Evolutionary conservation across 306 rosid genomes (phyloP), one percentile per base, ranked within the genome.

Genomic region (peach (Prunus persica)): DNA sequence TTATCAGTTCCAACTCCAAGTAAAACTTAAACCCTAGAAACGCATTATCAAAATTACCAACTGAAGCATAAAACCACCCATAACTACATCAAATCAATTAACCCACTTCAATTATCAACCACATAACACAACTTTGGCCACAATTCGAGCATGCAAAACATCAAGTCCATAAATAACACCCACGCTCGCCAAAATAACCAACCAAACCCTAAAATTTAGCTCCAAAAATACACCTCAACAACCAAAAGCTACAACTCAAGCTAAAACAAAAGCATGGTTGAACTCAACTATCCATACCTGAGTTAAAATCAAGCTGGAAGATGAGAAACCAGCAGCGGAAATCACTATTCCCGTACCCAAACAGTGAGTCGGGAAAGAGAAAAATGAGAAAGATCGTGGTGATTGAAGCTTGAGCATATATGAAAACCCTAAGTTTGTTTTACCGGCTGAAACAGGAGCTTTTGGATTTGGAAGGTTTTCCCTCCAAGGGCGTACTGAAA

Each of bases 401-500:
- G 58, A 77, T 69, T 60, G 77, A 27, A 82, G 77, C 61, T 78
- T n/a, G 71, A 83, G 67, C 46, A 60, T 38, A 72, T 38, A 30
- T 32, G 73, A 83, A 60, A 90, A 84, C 91, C 94, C 91, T 90
- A 87, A 78, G 76, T 45, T 79, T 79, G 83, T 76, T 83, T 70
- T 12, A 72, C 66, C 49, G 43, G 84, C 47, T 19, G 72, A 62
- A 45, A 75, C 71, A 79, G 79, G 55, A 81, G 81, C 49, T 71
- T 70, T 73, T 25, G 68, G 84, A 58, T 66, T 72, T 74, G 28
- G 82, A 78, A 71, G 81, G 68, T 85, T 84, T 88, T 91, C 95
- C 96, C 95, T 93, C 98, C 96, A 91, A 86, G 54, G 78, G 67
- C 70, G 84, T 66, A 72, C 9, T 52, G 87, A 85, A 85, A 88